Evolutionary conservation across 176 grass and related monocot species (phyloP), one percentile per base, ranked within the genome.

Genomic region (Eleusine indica): DNA sequence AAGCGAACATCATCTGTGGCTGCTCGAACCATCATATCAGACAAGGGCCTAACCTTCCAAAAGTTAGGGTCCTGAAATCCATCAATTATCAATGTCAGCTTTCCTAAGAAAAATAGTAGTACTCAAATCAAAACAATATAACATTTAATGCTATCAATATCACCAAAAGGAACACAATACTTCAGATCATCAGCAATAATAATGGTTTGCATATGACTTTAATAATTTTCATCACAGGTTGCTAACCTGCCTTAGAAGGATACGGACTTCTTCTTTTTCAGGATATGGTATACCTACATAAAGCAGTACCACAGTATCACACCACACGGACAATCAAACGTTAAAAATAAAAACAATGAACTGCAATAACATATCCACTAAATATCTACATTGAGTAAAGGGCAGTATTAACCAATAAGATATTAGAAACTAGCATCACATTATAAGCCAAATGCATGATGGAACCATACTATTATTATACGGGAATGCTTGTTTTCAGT

Each of bases 231-330:
- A 60, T 81, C 79, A 79, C 71, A 81, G 60, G 79, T 80, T 10
- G 77, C 92, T 89, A 88, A 96, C 96, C 93, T 98, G 87, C 86
- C 91, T 94, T 85, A 98, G 87, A 82, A 90, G 93, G 67, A 81
- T 84, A 75, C 91, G 91, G 56, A 98, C 89, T 94, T 98, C 96
- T 90, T 95, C 96, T 86, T 98, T 98, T 89, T 98, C 96, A 90
- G 92, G 89, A 82, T 98, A 98, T 44, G 87, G 85, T 74, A 95
- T 89, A 87, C 96, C 96, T 98, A 84, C 85, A 98, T 48, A 79
- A 92, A 91, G 79, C 61, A 92, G 25, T 81, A 67, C 43, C 85
- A 87, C 52, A 76, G 60, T 83, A 83, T 86, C 90, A 92, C 75
- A 78, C 63, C 42, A 83, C 35, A 88, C 14, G 64, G 78, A 83